Evolutionary conservation across 2,329 filamentous ascomycete genomes (phyloP), one percentile per base, ranked within the genome.

Genomic region (Alternaria triticimaculans): DNA sequence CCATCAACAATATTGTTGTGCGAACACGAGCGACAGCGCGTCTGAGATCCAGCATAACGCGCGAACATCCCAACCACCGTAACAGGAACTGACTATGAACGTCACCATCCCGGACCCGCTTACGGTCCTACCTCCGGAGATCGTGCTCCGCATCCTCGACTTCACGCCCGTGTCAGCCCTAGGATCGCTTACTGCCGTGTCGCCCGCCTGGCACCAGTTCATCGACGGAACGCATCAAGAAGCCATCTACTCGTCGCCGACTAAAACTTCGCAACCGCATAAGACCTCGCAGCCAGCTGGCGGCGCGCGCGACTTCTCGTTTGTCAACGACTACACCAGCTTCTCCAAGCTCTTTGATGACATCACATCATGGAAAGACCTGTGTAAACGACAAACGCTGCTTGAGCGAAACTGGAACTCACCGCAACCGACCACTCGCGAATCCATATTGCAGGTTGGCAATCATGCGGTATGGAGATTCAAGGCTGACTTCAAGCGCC

Each of bases 71-170:
- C 5, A 25, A 20, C 44, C 4, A 10, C 37, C 5, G 37, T 41
- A 2, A 41, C n/a, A 41, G 37, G 15, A 15, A 26, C 3, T 28
- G 23, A 15, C 37, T 15, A n/a, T 9, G 12, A 15, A 10, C 5
- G 23, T 18, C 20, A 43, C 20, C 12, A 26, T 50, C n/a, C 15
- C 41, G 20, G 59, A 63, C 25, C 60, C 60, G 49, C 60, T 63
- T 10, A 60, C 60, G 55, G 49, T 49, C 25, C 44, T 63, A 5
- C 60, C 60, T 8, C 60, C 60, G 28, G 60, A 63, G 30, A 49
- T 63, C n/a, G 49, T 63, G 43, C 60, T 63, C 44, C 60, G 56
- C 56, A 54, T 63, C 49, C 60, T 63, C 23, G 56, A 63, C 23
- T 63, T 60, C 43, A 60, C 60, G 20, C 44, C 60, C 25, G 44